phyloP scores from a whole-genome alignment of 805 yeast genomes.

The Metschnikowia anglica region DNA sequence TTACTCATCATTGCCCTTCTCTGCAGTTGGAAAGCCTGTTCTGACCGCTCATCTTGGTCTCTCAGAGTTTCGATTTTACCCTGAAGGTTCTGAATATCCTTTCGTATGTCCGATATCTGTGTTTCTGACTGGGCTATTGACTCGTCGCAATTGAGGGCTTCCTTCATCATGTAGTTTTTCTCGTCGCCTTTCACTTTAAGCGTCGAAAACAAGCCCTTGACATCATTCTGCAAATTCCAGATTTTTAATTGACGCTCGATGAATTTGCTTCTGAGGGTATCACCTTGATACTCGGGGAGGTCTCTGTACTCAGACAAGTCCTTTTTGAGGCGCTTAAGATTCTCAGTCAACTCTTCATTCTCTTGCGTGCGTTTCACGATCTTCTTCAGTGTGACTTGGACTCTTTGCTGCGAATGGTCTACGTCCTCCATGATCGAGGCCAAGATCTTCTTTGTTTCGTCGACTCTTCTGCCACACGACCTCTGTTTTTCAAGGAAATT shows the following conservation, averaged over 20 bases:
- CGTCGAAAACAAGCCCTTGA: conserved; percentile 44
- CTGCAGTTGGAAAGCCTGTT: conserved; percentile 22
- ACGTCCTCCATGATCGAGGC: conserved; percentile 48
- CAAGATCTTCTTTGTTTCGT: conserved; percentile 45
- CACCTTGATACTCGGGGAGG: conserved; percentile 25
- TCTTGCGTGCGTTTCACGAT: conserved; percentile 33
- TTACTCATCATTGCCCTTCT: conserved; percentile 19
- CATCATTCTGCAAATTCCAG: conserved; percentile 46
- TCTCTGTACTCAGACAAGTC: conserved; percentile 28
- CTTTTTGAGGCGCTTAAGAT: conserved; percentile 27
- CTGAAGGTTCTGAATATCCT: conserved; percentile 20
- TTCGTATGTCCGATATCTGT: conserved; percentile 26
- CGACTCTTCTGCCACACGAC: conserved; percentile 42
- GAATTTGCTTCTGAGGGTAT: conserved; percentile 23
- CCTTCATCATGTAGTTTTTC: conserved; percentile 59
- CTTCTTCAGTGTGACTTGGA: conserved; percentile 34
- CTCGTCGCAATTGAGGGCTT: conserved; percentile 51
- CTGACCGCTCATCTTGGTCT: conserved; percentile 25
- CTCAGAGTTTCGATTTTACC: conserved; percentile 23
- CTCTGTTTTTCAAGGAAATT: conserved; percentile 44
- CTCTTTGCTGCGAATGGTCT: conserved; percentile 38
- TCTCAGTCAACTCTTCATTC: conserved; percentile 23
- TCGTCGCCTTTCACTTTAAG: conserved; percentile 55
- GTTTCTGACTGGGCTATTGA: conserved; percentile 48
- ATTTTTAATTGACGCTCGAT: conserved; percentile 41